Evolutionary conservation across 768 basidiomycete genomes (phyloP).

Genomic region (Hericium rajendrae): DNA sequence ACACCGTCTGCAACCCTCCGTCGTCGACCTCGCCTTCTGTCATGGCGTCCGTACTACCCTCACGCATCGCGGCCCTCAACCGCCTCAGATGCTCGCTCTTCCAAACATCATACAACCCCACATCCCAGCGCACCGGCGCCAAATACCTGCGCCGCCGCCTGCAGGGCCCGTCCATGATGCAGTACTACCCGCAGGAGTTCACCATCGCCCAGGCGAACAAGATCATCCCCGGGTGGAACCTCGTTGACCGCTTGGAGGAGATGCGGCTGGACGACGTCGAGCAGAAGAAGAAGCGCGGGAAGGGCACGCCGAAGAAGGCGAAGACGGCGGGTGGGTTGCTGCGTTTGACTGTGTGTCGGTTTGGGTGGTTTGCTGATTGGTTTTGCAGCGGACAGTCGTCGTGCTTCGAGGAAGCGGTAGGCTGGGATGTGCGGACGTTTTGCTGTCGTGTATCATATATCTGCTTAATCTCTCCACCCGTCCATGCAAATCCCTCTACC

Average conservation of each 20-base stretch:
- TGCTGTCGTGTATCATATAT: neutral
- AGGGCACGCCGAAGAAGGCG: slow-evolving; percentile 77
- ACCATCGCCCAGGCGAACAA: slow-evolving; percentile 43
- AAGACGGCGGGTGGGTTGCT: slow-evolving; percentile 49
- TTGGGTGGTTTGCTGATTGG: neutral
- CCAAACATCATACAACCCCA: slow-evolving; percentile 83
- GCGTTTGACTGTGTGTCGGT: neutral
- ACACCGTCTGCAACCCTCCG: neutral
- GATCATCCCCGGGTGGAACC: slow-evolving; percentile 19
- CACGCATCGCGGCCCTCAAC: slow-evolving; percentile 50
- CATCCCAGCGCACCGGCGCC: slow-evolving; percentile 71
- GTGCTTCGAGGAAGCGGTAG: slow-evolving; percentile 34
- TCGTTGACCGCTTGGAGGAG: slow-evolving; percentile 59
- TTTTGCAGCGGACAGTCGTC: slow-evolving; percentile 40
- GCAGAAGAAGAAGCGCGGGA: slow-evolving; percentile 63
- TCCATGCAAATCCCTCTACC: too few species aligned
- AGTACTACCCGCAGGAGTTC: slow-evolving; percentile 68
- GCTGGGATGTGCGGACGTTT: neutral
- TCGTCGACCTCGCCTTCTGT: neutral
- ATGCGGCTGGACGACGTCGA: slow-evolving; percentile 61
- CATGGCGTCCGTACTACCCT: slow-evolving; percentile 32
- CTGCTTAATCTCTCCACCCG: neutral
- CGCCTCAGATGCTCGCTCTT: slow-evolving; percentile 68
- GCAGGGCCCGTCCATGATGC: slow-evolving; percentile 76
- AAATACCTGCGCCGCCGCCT: slow-evolving; percentile 83